These are phyloP conservation scores for Amanita polypyramis DNA, from an alignment of 768 basidiomycete genomes.

Conservation along the genomic window DNA sequence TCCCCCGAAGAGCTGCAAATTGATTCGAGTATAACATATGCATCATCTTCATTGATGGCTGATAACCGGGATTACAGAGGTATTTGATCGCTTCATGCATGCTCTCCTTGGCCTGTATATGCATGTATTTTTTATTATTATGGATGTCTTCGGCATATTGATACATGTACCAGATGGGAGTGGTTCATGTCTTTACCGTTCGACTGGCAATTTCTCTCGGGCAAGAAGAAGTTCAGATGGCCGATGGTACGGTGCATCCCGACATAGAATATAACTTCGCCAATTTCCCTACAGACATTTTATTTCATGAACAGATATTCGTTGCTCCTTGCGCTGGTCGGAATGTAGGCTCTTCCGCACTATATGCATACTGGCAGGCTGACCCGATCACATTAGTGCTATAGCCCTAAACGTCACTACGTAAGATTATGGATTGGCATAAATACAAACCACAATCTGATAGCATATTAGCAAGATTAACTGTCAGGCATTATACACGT, in stretches of 20 bases:
- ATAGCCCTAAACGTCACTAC: slow-evolving; percentile 49
- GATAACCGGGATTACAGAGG: slow-evolving; percentile 17
- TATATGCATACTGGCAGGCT: slow-evolving; percentile 1
- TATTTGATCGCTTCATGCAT: slow-evolving; percentile 50
- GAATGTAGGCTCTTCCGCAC: slow-evolving; percentile 41
- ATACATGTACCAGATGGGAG: slow-evolving; percentile 41
- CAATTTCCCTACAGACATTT: slow-evolving; percentile 32
- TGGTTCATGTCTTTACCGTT: slow-evolving; percentile 51
- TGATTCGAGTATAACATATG: slow-evolving; percentile 30
- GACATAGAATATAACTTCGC: not conserved
- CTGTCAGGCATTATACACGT: slow-evolving; percentile 62
- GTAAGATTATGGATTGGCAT: slow-evolving; percentile 18
- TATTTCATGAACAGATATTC: slow-evolving; percentile 65
- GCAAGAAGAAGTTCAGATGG: slow-evolving; percentile 53
- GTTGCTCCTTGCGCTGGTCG: slow-evolving; percentile 52
- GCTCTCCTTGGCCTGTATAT: slow-evolving; percentile 49
- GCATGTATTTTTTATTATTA: slow-evolving; percentile 21
- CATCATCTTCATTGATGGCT: slow-evolving; percentile 1
- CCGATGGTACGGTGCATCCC: slow-evolving; percentile 40
- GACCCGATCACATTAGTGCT: slow-evolving; percentile 24
- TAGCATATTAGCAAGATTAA: slow-evolving; percentile 31
- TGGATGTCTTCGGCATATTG: slow-evolving; percentile 1
- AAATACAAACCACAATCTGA: not conserved
- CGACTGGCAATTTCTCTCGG: slow-evolving; percentile 51
- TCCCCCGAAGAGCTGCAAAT: slow-evolving; percentile 34